Evolutionary conservation across 2,329 filamentous ascomycete genomes (phyloP), one percentile per base, ranked within the genome.

Genomic region (Aspergillus ibericus): DNA sequence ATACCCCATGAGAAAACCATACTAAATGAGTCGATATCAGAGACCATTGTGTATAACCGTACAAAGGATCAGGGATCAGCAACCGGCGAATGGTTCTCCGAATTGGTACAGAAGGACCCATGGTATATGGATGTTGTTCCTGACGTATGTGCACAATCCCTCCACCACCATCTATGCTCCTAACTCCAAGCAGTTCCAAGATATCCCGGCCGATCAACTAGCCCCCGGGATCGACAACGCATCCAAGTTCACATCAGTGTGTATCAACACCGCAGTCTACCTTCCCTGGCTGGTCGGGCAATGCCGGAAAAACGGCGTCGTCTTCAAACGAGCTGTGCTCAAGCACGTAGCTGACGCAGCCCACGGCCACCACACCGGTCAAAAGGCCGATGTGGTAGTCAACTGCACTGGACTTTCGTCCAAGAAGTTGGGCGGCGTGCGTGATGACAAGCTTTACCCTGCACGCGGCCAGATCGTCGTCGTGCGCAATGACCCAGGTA

Each of bases 201-300:
- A 86, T 58, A 75, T 93, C 3, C 70, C 82, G 4, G 73, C 81
- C 9, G 59, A 69, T 9, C 81, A 89, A 65, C 78, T 96, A 1
- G 84, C 85, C 0, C 67, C 78, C 0, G 90, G 84, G 16, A 84
- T 88, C 54, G 88, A 92, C 60, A 89, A 88, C 10, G 92, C 87
- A 22, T 90, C 85, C 52, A 81, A 83, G 56, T 96, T 95, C 74
- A 91, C 85, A 7, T 93, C 90, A 1, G 88, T 96, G 40, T 97
- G 93, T 77, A 93, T 97, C 73, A 97, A 98, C 77, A 91, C 91
- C 0, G 86, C 90, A 42, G 77, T 97, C 58, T 98, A 97, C 76
- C 85, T 97, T 2, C 86, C 91, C 4, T 97, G 90, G 86, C 86
- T 98, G 0, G 80, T 90, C 0, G 89, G 90, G 0, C 88, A 95